phyloP scores from a whole-genome alignment of 2,329 filamentous ascomycete species.

The Aspergillus clavatus region DNA sequence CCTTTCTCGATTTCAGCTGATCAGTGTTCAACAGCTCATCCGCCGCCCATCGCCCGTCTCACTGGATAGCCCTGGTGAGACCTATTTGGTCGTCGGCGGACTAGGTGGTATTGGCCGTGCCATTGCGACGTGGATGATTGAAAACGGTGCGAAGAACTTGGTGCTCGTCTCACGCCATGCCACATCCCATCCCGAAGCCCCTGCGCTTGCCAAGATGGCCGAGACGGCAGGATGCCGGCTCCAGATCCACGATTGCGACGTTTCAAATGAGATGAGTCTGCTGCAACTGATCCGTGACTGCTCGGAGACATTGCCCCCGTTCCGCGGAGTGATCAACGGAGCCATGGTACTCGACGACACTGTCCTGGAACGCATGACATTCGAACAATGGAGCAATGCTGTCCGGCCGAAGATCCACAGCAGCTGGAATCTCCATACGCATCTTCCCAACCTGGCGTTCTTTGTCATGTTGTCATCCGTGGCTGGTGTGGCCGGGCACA shows the following conservation, averaged over 20 bases:
- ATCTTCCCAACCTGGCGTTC: constrained; percentile 28
- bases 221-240: too few relatives aligned
- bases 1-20: too few relatives aligned
- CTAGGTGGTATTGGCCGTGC: constrained; percentile 14
- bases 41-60: background rate
- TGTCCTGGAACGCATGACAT: constrained; percentile 14
- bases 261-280: too few relatives aligned
- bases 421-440: constrained; percentile 14
- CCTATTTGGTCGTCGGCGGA: constrained; percentile 18
- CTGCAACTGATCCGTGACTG: too few relatives aligned
- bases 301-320: constrained; percentile 2
- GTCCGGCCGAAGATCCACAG: constrained; percentile 12
- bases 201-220: too few relatives aligned
- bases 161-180: constrained; percentile 34
- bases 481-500: constrained; percentile 53
- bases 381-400: constrained; percentile 4
- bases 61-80: background rate
- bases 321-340: constrained; percentile 13
- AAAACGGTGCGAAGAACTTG: constrained; percentile 32
- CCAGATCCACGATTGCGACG: too few relatives aligned
- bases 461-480: constrained; percentile 55
- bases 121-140: constrained; percentile 29
- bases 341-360: constrained; percentile 18
- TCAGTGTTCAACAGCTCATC: too few relatives aligned
- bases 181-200: background rate